Percentiles rank a stretch among this genome's conserved stretches.
Conservation (phyloP, 2,329 filamentous ascomycete genomes). For the Colletotrichum sp. region DNA sequence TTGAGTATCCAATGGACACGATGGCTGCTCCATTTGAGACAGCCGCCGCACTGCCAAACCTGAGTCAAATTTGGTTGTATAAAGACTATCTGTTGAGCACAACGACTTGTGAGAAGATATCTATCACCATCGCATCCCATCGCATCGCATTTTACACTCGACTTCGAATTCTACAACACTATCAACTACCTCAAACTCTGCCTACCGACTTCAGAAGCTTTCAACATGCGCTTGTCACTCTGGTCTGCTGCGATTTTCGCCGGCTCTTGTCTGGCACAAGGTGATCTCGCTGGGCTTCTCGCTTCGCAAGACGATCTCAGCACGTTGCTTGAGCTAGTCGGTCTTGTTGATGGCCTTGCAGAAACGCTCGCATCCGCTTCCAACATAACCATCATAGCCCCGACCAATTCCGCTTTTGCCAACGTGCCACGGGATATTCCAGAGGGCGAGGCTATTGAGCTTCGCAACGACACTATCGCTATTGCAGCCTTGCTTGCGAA, state of each 20-base stretch:
- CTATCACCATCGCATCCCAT: neutral
- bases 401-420: constrained; percentile 38
- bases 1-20: neutral
- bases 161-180: neutral
- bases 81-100: neutral
- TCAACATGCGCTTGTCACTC: neutral
- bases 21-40: neutral
- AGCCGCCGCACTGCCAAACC: neutral
- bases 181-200: neutral
- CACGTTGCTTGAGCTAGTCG: constrained; percentile 26
- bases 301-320: constrained; percentile 26
- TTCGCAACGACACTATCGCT: constrained; percentile 32
- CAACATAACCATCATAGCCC: constrained; percentile 40
- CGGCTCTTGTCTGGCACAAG: constrained; percentile 18
- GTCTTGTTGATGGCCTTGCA: constrained; percentile 29
- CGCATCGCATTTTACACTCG: neutral
- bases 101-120: neutral
- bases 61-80: neutral
- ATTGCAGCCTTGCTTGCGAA: constrained; percentile 34
- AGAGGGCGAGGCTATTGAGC: constrained; percentile 34
- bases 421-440: constrained; percentile 34
- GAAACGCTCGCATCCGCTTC: constrained; percentile 32
- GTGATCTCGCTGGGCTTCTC: constrained; percentile 25
- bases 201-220: neutral
- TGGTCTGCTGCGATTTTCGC: neutral